Base-by-base conservation (phyloP, 768 basidiomycete species). In the Pulveroboletus sp. region DNA sequence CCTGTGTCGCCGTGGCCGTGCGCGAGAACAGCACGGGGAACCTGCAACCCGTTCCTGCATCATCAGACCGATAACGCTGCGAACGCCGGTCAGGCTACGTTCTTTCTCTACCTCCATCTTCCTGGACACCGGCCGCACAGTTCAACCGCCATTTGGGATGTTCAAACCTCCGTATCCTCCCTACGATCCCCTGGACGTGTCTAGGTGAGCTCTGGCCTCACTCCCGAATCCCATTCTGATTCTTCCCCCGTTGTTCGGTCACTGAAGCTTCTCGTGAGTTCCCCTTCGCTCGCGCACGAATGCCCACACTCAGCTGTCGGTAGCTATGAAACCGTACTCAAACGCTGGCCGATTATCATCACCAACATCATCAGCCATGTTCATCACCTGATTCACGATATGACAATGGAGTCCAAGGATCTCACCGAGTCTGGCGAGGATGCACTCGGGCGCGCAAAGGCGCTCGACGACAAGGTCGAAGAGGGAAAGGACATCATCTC, bases 291-390 rank as follows among this genome's bases (percentile, higher is more conserved):
- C 27, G 13, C 7, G 5, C 18, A 13, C 33, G 15, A 14, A 32
- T 6, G 6, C 31, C 32, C 11, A 17, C 15, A 39, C 49, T 49
- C 49, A 63, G 8, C 28, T 18, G 17, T 38, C 15, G 43, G 37
- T 57, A 89, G 89, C 51, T 90, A 86, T 57, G 83, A 86, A 51
- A 92, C 89, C 0, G 85, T 93, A 14, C 65, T 84, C 43, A 84
- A 76, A 64, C 75, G 89, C 47, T 92, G 91, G 84, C 88, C 88
- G 5, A 76, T 87, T 41, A 95, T 97, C 60, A 76, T 94, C 47
- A 91, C 93, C 1, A 74, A 69, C 15, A 73, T 92, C 40, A 84
- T 95, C 54, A 88, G 93, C 66, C 79, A 82, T 39, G 64, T 97
- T 38, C 79, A 88, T 57, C 78, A 80, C 38, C 64, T 78, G 49